phyloP scores from a whole-genome alignment of 768 basidiomycete genomes.

The Boletus sensibilis region DNA sequence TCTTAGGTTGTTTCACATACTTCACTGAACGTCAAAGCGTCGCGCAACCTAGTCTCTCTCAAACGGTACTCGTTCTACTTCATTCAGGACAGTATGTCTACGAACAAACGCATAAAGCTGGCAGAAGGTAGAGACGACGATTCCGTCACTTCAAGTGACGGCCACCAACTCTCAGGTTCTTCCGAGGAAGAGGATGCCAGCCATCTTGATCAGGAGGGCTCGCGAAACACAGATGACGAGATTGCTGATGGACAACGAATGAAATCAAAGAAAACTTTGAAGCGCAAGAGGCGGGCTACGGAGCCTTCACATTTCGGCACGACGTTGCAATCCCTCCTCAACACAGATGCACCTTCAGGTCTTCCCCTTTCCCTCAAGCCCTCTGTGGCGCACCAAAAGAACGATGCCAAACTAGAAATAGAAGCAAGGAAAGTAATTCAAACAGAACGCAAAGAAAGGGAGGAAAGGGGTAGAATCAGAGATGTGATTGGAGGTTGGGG shows the following conservation, averaged over 20 bases:
- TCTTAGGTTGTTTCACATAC: neutral
- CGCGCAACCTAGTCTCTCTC: neutral
- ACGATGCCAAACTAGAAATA: constrained; percentile 73
- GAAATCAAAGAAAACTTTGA: constrained; percentile 79
- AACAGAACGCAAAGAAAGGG: constrained; percentile 69
- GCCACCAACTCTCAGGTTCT: constrained; percentile 7
- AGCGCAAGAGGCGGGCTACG: constrained; percentile 81
- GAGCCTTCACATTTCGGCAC: constrained; percentile 71
- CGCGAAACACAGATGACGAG: constrained; percentile 61
- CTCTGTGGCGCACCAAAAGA: constrained; percentile 62
- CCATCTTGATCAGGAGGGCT: constrained; percentile 24
- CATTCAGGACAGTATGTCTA: constrained; percentile 41
- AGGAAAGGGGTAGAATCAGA: constrained; percentile 63
- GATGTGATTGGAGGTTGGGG: constrained; percentile 90
- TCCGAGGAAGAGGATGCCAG: constrained; percentile 11
- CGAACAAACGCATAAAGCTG: constrained; percentile 53
- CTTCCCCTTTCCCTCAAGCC: constrained; percentile 79
- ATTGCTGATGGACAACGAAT: constrained; percentile 50
- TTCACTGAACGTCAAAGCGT: neutral
- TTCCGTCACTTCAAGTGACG: constrained; percentile 5
- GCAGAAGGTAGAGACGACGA: constrained; percentile 21
- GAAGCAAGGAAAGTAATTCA: constrained; percentile 71
- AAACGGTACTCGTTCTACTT: neutral
- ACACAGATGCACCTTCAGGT: constrained; percentile 66
- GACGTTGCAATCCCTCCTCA: constrained; percentile 68